These are phyloP conservation scores for Amphicarpaea edgeworthii DNA, from an alignment of 306 rosid species.

Conservation along the genomic window DNA sequence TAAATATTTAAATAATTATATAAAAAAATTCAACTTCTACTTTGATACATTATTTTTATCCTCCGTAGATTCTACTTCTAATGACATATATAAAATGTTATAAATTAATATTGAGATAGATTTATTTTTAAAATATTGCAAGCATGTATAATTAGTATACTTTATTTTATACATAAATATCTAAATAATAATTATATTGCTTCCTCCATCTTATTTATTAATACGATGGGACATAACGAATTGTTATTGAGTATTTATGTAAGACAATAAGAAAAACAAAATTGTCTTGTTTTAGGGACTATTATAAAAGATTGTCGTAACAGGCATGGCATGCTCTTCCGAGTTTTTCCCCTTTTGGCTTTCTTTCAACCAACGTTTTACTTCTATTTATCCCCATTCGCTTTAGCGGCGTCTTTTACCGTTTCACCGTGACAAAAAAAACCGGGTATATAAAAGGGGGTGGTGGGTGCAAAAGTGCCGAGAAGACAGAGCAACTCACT, in stretches of 20 bases:
- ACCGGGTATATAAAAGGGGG: constrained; percentile 39
- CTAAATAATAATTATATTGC: no score
- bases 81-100: not conserved
- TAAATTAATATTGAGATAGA: not conserved
- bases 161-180: no score
- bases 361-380: not conserved
- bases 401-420: constrained; percentile 47
- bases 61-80: no score
- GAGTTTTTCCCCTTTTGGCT: not conserved
- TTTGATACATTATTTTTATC: no score
- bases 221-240: not conserved
- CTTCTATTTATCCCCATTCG: no score
- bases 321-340: not conserved
- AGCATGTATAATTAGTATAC: no score
- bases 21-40: no score
- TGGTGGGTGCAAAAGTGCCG: not conserved
- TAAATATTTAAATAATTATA: no score
- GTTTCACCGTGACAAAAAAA: constrained; percentile 1
- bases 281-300: not conserved
- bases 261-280: not conserved
- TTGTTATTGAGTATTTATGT: not conserved
- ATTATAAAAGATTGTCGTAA: not conserved
- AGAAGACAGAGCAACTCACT: constrained; percentile 45
- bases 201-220: not conserved
- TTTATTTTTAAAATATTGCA: no score